phyloP scores from a whole-genome alignment of 495 filamentous ascomycete genomes.

The Penicillium crystallinum region DNA sequence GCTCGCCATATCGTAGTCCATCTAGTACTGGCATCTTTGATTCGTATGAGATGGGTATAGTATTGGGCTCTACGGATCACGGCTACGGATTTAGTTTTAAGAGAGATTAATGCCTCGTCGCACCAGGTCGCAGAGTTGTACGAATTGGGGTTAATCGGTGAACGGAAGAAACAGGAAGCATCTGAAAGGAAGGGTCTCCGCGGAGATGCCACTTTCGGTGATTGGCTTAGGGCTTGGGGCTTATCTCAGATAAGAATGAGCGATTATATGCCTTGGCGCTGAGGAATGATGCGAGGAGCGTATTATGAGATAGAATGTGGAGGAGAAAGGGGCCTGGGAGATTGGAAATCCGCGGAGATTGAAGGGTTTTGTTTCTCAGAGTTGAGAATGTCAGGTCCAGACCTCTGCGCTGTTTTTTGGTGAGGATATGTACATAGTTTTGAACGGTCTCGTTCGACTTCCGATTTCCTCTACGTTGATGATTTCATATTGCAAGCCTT shows the following conservation, averaged over 20 bases:
- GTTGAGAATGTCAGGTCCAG: background rate
- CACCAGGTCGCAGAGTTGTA: background rate
- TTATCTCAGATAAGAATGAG: slow-evolving; percentile 5
- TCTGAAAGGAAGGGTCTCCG: slow-evolving; percentile 8
- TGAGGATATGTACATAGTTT: background rate
- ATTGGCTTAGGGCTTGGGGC: slow-evolving; percentile 2
- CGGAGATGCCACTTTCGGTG: slow-evolving; percentile 9
- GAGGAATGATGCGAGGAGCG: background rate
- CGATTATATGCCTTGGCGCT: background rate
- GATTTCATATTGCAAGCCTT: no score
- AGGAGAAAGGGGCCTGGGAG: background rate
- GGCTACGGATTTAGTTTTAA: slow-evolving; percentile 15
- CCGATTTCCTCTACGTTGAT: no score
- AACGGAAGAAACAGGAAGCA: slow-evolving; percentile 12
- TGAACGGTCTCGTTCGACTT: no score
- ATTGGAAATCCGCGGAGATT: slow-evolving; percentile 2
- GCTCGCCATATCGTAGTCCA: slow-evolving; percentile 25
- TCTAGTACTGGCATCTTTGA: slow-evolving; percentile 34
- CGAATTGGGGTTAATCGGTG: background rate
- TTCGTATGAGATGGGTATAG: background rate
- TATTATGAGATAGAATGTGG: background rate
- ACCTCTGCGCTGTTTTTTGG: background rate
- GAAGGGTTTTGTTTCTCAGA: background rate
- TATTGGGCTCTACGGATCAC: background rate
- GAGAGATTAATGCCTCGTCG: background rate